Base-by-base conservation (phyloP, 805 yeast genomes). In the Candida andamanensis region DNA sequence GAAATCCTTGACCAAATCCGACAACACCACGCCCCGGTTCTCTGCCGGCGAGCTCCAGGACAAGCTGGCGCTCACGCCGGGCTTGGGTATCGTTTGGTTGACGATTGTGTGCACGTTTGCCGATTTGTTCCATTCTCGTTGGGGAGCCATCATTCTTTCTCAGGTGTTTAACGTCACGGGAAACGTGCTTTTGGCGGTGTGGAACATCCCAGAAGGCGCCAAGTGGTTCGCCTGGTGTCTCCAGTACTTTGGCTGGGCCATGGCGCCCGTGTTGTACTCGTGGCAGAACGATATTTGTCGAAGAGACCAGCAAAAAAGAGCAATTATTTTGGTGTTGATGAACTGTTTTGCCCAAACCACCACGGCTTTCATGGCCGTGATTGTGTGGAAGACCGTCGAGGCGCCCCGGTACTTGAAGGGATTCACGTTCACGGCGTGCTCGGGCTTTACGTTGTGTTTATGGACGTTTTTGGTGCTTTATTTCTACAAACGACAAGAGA, bases 211-310 rank as follows among this genome's bases (percentile, higher is more conserved):
- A 0, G 60, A 61, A 25, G 37, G 60, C n/a, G 76, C 82, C 11
- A 76, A 78, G 52, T 76, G 83, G 82, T 75, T 68, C 58, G 84
- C 77, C 1, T 78, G 72, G 50, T 61, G 76, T 45, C 61, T 72
- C 29, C 75, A 73, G 14, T 78, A 76, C 46, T 74, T 74, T 51
- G 72, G 78, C 10, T 77, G 80, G 69, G 72, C 82, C 12, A 73
- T 73, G 50, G 76, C 81, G 2, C 78, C 83, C 0, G 77, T 77
- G 28, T 54, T 76, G 29, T 73, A 76, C 61, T 67, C 79, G 1
- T 68, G 72, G 62, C 72, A 72, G 35, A 70, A 70, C 44, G 83
- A 76, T 52, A 67, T 76, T 32, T 60, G 76, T 37, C 61, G 84
- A 39, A 60, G 70, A 36, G 79, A 76, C 47, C 73, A 74, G 10